Percentiles rank a stretch among this genome's conserved stretches.
These are phyloP conservation scores for Rhodotorula sp. DNA, from an alignment of 1,284 basidiomycete genomes.

Conservation along the genomic window DNA sequence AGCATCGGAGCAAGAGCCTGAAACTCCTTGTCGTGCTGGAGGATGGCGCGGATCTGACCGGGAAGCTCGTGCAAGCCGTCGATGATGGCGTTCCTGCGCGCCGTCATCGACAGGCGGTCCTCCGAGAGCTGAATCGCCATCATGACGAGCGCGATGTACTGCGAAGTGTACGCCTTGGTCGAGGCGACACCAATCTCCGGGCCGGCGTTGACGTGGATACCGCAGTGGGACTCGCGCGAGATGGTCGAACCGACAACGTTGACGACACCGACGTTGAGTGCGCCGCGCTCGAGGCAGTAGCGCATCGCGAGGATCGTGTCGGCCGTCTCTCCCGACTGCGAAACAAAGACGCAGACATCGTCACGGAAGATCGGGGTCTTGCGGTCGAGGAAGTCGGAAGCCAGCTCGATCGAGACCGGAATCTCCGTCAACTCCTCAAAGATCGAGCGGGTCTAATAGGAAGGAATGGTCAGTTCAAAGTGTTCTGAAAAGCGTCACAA, in stretches of 20 bases:
- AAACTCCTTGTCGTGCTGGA: conserved; percentile 74
- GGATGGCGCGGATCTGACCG: conserved; percentile 80
- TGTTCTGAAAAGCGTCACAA: neutral
- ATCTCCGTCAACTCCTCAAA: conserved; percentile 99
- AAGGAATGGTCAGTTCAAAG: neutral
- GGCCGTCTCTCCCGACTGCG: conserved; percentile 97
- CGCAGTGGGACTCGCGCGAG: conserved; percentile 73
- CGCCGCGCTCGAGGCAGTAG: conserved; percentile 95
- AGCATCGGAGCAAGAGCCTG: conserved; percentile 67
- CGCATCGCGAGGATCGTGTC: conserved; percentile 95
- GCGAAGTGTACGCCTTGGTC: conserved; percentile 99
- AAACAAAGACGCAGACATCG: conserved; percentile 94
- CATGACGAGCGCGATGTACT: conserved; percentile 98
- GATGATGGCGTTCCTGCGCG: conserved; percentile 90
- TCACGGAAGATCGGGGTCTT: conserved; percentile 99
- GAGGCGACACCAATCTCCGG: conserved; percentile 99
- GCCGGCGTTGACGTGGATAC: conserved; percentile 99
- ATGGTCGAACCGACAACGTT: conserved; percentile 97
- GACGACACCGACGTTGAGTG: conserved; percentile 93
- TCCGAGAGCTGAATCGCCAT: conserved; percentile 97
- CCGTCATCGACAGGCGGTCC: conserved; percentile 88
- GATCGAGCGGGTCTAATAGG: conserved; percentile 77
- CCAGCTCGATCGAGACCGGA: conserved; percentile 94
- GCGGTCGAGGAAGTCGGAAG: conserved; percentile 97
- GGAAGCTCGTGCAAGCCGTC: conserved; percentile 88